Evolutionary conservation across 306 rosid genomes (phyloP).

Genomic region (Lagenaria siceraria): DNA sequence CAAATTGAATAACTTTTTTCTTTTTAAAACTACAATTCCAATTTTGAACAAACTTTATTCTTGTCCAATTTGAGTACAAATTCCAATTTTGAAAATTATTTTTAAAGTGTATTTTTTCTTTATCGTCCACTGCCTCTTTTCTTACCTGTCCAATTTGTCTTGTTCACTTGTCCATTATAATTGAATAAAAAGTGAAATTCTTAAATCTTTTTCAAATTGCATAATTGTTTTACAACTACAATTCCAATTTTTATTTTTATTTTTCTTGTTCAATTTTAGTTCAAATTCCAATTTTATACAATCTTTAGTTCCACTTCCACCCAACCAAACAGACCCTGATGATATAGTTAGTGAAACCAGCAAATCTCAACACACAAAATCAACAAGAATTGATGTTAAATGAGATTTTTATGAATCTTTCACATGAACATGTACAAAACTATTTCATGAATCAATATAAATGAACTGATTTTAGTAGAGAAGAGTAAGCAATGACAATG

Average conservation of each 20-base stretch:
- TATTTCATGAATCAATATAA: conserved; percentile 3
- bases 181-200: too few species aligned
- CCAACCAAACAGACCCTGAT: not conserved
- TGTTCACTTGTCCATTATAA: not conserved
- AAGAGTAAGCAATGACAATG: not conserved
- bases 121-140: not conserved
- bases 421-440: not conserved
- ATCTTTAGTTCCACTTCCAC: too few species aligned
- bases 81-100: not conserved
- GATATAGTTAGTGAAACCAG: not conserved
- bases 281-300: not conserved
- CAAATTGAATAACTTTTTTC: not conserved
- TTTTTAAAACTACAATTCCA: not conserved
- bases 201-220: too few species aligned
- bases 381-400: not conserved
- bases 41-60: not conserved
- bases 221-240: too few species aligned
- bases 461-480: not conserved
- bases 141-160: too few species aligned
- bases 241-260: too few species aligned
- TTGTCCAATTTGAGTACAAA: not conserved
- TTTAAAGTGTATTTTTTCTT: not conserved
- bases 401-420: not conserved
- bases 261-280: not conserved
- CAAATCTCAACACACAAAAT: not conserved